Conservation (phyloP, 192 early-diverging fungal genomes). For the Coemansia sp. region DNA sequence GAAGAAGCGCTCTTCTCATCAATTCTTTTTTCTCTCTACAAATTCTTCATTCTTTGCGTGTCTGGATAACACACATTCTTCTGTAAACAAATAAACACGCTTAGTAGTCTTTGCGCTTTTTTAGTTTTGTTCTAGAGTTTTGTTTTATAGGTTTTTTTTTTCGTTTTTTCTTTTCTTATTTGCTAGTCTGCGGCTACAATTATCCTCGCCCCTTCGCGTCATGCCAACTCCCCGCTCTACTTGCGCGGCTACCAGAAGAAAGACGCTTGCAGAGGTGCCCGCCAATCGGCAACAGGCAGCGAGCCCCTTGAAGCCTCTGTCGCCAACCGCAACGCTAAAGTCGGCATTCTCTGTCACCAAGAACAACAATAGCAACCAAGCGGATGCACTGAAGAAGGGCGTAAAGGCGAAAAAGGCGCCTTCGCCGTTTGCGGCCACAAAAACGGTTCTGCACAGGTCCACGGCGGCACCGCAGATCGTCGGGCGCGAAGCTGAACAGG, state of each 20-base stretch:
- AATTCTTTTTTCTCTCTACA: background rate
- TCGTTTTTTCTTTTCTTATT: background rate
- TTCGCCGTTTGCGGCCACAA: constrained; percentile 37
- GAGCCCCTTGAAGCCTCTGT: constrained; percentile 8
- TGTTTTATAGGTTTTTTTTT: background rate
- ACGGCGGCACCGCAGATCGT: constrained; percentile 53
- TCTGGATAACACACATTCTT: background rate
- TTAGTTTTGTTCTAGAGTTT: too few relatives aligned
- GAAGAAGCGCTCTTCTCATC: background rate
- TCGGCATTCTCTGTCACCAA: constrained; percentile 38
- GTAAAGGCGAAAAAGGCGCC: constrained; percentile 15
- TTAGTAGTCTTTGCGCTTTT: background rate
- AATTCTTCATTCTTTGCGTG: background rate
- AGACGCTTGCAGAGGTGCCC: constrained; percentile 42
- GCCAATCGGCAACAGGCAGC: constrained; percentile 23
- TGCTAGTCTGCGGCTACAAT: background rate
- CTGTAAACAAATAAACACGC: constrained; percentile 11
- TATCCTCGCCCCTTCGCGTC: background rate
- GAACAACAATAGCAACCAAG: constrained; percentile 15
- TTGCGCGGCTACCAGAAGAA: constrained; percentile 18
- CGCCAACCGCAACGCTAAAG: constrained; percentile 30
- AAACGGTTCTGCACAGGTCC: constrained; percentile 41
- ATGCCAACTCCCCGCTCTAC: constrained; percentile 48
- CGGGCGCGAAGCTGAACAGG: constrained; percentile 47
- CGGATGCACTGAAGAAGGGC: background rate